Evolutionary conservation across 2,329 filamentous ascomycete species (phyloP).

Genomic region (Monascus ruber): DNA sequence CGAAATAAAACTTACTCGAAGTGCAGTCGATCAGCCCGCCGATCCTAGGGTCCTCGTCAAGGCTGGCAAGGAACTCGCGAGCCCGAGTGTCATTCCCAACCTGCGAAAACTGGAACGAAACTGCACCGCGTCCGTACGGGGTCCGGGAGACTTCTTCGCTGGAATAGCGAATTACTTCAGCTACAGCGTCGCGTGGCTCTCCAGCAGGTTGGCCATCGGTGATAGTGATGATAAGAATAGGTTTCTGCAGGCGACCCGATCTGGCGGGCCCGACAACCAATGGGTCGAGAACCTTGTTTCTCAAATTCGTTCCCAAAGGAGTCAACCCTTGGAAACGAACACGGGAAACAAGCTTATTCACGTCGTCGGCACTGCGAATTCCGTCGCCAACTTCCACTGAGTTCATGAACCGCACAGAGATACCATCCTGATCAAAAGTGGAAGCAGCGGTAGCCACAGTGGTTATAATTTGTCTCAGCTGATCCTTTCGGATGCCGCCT

Average conservation of each 20-base stretch:
- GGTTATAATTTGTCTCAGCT: constrained; percentile 52
- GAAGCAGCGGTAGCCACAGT: constrained; percentile 54
- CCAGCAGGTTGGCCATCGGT: constrained; percentile 57
- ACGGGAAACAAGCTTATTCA: constrained; percentile 45
- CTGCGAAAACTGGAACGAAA: constrained; percentile 58
- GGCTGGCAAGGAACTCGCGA: constrained; percentile 50
- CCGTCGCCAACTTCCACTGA: constrained; percentile 42
- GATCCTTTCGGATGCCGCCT: constrained; percentile 54
- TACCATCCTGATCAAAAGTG: constrained; percentile 59
- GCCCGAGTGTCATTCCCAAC: constrained; percentile 57
- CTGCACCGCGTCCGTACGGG: constrained; percentile 45
- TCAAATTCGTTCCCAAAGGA: constrained; percentile 53
- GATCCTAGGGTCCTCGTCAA: constrained; percentile 53
- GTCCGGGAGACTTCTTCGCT: constrained; percentile 39
- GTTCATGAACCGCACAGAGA: constrained; percentile 61
- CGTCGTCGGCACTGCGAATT: constrained; percentile 47
- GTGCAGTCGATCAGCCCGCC: constrained; percentile 56
- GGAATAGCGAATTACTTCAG: constrained; percentile 46
- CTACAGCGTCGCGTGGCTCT: constrained; percentile 45
- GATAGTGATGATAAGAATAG: constrained; percentile 53
- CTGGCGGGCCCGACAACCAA: constrained; percentile 45
- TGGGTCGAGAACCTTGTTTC: constrained; percentile 52
- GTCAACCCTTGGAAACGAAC: constrained; percentile 56
- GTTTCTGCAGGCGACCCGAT: constrained; percentile 47
- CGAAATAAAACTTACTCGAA: constrained; percentile 43